Percentiles rank a stretch among this genome's conserved stretches.
Evolutionary conservation across 108 stramenopile species (phyloP).

Genomic region (Cyclostephanos tholiformis): DNA sequence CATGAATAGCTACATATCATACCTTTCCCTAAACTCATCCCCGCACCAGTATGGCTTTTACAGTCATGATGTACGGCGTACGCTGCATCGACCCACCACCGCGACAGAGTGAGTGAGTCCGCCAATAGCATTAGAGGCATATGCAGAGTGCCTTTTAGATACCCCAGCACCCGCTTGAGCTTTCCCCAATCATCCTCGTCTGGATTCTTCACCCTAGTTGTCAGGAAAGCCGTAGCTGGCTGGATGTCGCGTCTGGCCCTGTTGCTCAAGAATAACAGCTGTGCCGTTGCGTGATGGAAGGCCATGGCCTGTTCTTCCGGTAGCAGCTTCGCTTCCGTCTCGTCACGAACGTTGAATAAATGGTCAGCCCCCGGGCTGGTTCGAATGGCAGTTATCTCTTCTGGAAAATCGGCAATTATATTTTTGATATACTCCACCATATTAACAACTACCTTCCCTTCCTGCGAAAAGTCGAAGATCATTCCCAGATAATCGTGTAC

Average conservation of each 20-base stretch:
- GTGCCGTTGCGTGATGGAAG: neutral
- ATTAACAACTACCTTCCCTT: neutral
- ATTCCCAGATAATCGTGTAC: slow-evolving; percentile 56
- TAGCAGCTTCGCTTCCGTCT: neutral
- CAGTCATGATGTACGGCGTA: too few relatives aligned
- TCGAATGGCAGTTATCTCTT: neutral
- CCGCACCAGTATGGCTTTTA: too few relatives aligned
- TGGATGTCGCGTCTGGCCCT: neutral
- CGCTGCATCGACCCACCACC: too few relatives aligned
- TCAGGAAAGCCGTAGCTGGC: slow-evolving; percentile 12
- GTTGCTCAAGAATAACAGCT: neutral
- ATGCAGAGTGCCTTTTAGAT: too few relatives aligned
- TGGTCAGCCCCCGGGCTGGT: neutral
- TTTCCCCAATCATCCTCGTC: too few relatives aligned
- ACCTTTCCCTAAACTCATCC: too few relatives aligned
- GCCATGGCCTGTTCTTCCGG: slow-evolving; percentile 4
- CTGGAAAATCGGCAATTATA: neutral
- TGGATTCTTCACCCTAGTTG: too few relatives aligned
- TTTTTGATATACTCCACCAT: slow-evolving; percentile 12
- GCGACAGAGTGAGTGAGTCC: too few relatives aligned
- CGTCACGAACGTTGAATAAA: too few relatives aligned
- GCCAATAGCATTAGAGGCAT: too few relatives aligned
- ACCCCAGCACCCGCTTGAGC: too few relatives aligned
- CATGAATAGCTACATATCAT: too few relatives aligned
- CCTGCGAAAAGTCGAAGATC: slow-evolving; percentile 27